Evolutionary conservation across 768 basidiomycete genomes (phyloP), one percentile per base, ranked within the genome.

Genomic region (Pseudohyphozyma bogoriensis): DNA sequence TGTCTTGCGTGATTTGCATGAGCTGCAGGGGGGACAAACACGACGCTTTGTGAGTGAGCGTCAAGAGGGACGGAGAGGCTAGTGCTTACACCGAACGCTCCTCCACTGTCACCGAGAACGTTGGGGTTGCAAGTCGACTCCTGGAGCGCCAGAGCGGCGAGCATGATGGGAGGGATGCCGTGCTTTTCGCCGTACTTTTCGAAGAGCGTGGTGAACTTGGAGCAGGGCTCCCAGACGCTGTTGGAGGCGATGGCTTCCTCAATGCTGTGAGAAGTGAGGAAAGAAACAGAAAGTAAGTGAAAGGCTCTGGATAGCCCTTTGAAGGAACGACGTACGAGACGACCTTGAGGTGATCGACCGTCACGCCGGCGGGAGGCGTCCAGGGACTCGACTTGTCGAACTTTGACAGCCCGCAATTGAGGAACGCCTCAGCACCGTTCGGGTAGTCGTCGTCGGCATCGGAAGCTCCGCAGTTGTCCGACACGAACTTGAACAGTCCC

Each of bases 141-240:
- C 72, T 92, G 89, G 84, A 93, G 85, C 35, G 89, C 88, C 66
- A 93, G 44, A 24, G 44, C 79, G 3, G 89, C 89, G 39, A 92
- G 73, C 65, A 92, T 75, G 71, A 90, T 87, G 11, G 87, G 72
- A 29, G 85, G 85, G 33, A 90, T 58, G 57, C 69, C 76, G 64
- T 74, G 75, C 68, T 79, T 65, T n/a, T 65, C 57, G 26, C 77
- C 85, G 56, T 83, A 79, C 72, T 81, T 74, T 58, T 85, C 76
- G 71, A 89, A 88, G n/a, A 78, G 62, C 4, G 58, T 52, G 37
- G 83, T 72, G 66, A 74, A 84, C 7, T 65, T 36, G n/a, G 67
- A 64, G 73, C 87, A 89, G 1, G 79, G 74, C 39, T 77, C 68
- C 78, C 86, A 88, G 1, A 84, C 80, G 40, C 77, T 80, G 65